Conservation (phyloP, 768 basidiomycete genomes). For the Boletales sp. region DNA sequence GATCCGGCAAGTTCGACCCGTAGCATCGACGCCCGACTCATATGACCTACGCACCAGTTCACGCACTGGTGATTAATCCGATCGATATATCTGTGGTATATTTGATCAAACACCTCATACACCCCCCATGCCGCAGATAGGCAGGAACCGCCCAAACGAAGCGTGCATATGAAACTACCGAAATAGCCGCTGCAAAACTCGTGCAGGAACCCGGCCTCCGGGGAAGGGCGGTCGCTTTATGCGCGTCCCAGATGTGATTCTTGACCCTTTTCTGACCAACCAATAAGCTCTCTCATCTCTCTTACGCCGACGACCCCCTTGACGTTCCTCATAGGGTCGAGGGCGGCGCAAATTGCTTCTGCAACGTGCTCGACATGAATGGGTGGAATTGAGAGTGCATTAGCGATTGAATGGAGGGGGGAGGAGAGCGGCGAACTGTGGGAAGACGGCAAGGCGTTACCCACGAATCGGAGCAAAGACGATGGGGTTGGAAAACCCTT, state of each 20-base stretch:
- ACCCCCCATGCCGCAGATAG: constrained; percentile 21
- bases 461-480: constrained; percentile 52
- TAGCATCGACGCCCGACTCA: no score
- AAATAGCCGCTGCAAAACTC: constrained; percentile 9
- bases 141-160: neutral
- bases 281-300: constrained; percentile 73
- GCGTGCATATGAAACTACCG: constrained; percentile 12
- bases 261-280: constrained; percentile 48
- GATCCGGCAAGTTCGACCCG: constrained; percentile 11
- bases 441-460: constrained; percentile 34
- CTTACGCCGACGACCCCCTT: constrained; percentile 65
- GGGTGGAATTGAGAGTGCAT: constrained; percentile 80
- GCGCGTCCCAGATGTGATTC: constrained; percentile 14
- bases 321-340: constrained; percentile 49
- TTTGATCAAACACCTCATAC: constrained; percentile 2
- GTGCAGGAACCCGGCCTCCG: neutral
- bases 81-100: constrained; percentile 3
- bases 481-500: constrained; percentile 61
- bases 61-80: no score
- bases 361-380: constrained; percentile 97
- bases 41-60: no score
- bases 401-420: constrained; percentile 65
- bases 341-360: constrained; percentile 67
- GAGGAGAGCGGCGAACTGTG: constrained; percentile 36
- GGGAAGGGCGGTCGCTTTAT: constrained; percentile 9